These are phyloP conservation scores for Lyophyllum decastes DNA, from an alignment of 768 basidiomycete genomes.

Conservation along the genomic window DNA sequence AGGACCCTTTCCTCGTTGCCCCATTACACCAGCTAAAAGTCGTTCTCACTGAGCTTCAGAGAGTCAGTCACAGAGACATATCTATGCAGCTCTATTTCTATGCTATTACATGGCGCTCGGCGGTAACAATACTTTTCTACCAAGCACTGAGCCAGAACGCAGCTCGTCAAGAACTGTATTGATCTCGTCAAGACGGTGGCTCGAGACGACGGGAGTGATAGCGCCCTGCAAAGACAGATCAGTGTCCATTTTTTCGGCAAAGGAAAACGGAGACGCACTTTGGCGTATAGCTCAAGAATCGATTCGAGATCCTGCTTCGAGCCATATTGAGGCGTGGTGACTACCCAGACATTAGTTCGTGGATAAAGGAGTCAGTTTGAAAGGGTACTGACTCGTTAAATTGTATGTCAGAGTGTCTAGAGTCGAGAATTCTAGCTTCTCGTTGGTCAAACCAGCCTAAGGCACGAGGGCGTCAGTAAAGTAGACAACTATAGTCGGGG, in stretches of 20 bases:
- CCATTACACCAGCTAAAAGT: too few relatives aligned
- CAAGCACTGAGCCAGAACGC: constrained; percentile 7
- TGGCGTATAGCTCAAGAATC: constrained; percentile 5
- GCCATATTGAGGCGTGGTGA: constrained; percentile 8
- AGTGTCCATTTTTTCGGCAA: neutral
- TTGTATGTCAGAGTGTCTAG: constrained; percentile 10
- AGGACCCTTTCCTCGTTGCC: too few relatives aligned
- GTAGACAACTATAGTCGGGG: neutral
- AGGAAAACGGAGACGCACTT: neutral
- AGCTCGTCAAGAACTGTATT: constrained; percentile 6
- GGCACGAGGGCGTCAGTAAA: neutral
- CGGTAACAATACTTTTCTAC: constrained; percentile 3
- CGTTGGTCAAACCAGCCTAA: constrained; percentile 8
- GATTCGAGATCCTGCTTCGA: constrained; percentile 9
- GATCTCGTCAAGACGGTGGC: constrained; percentile 6
- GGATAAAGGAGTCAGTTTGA: neutral
- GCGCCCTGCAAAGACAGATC: neutral
- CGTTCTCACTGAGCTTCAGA: too few relatives aligned
- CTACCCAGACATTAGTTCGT: neutral
- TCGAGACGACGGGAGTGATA: constrained; percentile 3
- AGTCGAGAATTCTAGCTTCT: constrained; percentile 10
- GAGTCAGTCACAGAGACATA: too few relatives aligned
- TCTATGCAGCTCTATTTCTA: too few relatives aligned
- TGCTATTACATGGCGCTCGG: neutral
- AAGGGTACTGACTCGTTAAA: constrained; percentile 1